A percentile compares a stretch with the other conserved stretches of the same genome.
phyloP scores from a whole-genome alignment of 1,139 yeast species.

The Geotrichum bryndzae region DNA sequence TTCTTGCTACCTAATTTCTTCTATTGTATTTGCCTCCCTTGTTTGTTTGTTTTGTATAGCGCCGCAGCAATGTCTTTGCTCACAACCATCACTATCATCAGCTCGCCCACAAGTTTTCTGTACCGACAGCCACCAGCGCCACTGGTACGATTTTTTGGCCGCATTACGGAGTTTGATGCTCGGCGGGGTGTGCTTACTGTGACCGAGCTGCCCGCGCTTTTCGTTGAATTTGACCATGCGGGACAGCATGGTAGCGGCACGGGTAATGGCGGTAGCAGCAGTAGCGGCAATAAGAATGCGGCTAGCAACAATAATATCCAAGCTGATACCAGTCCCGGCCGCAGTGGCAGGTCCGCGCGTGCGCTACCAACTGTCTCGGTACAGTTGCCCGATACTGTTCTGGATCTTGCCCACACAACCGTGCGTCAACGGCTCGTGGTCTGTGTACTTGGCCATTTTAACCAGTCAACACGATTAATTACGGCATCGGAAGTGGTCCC shows the following conservation, averaged over 20 bases:
- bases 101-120: not conserved
- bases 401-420: not conserved
- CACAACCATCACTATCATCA: constrained; percentile 11
- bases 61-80: constrained; percentile 4
- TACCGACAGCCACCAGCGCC: constrained; percentile 2
- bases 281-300: not conserved
- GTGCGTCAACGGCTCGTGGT: constrained; percentile 5
- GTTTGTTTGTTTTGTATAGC: not conserved
- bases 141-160: constrained; percentile 13
- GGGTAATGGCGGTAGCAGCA: not conserved
- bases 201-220: constrained; percentile 14
- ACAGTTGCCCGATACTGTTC: not conserved
- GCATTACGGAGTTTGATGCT: not conserved
- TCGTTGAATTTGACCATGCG: not conserved
- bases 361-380: not conserved
- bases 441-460: constrained; percentile 6
- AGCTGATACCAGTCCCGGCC: not conserved
- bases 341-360: not conserved
- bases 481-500: constrained; percentile 1
- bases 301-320: not conserved
- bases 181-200: not conserved
- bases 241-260: not conserved
- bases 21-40: not conserved
- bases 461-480: not conserved
- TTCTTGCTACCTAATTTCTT: not conserved